Conservation (phyloP, 441 rosid genomes). For the Monsonia emarginata region DNA sequence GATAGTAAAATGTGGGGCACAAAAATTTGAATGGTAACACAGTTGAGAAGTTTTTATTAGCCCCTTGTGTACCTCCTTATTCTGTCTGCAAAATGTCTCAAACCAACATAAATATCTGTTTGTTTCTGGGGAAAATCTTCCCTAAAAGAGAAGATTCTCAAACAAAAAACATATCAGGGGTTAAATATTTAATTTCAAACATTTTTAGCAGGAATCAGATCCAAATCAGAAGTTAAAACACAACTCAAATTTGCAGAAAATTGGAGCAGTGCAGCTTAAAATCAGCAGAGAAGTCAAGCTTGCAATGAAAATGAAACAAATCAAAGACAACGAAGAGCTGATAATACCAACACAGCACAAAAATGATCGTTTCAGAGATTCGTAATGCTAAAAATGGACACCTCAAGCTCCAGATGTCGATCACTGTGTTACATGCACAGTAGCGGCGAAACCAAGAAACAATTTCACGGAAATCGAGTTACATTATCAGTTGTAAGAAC, state of each 20-base stretch:
- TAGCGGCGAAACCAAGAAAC: not conserved
- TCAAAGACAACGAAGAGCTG: not conserved
- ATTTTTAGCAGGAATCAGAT: conserved; percentile 14
- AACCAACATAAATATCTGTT: conserved; percentile 18
- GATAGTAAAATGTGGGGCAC: conserved; percentile 29
- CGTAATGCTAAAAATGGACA: conserved; percentile 21
- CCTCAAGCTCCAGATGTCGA: conserved; percentile 24
- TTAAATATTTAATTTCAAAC: not conserved
- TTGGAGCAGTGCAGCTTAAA: conserved; percentile 11
- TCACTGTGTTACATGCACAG: conserved; percentile 14
- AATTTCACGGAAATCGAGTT: conserved; percentile 6
- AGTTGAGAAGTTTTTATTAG: conserved; percentile 17
- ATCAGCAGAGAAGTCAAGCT: not conserved
- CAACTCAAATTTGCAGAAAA: not conserved
- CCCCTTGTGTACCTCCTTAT: conserved; percentile 15
- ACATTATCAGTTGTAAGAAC: too few species aligned
- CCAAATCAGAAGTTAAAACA: conserved; percentile 5
- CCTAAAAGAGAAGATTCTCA: not conserved
- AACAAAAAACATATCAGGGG: not conserved
- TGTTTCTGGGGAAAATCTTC: conserved; percentile 18
- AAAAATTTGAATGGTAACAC: conserved; percentile 12
- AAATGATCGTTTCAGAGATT: conserved; percentile 24
- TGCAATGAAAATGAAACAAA: not conserved
- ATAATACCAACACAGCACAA: not conserved
- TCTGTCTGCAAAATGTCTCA: conserved; percentile 18